Evolutionary conservation across 257 asterid species (phyloP).

Genomic region (Solanum medicagineum): DNA sequence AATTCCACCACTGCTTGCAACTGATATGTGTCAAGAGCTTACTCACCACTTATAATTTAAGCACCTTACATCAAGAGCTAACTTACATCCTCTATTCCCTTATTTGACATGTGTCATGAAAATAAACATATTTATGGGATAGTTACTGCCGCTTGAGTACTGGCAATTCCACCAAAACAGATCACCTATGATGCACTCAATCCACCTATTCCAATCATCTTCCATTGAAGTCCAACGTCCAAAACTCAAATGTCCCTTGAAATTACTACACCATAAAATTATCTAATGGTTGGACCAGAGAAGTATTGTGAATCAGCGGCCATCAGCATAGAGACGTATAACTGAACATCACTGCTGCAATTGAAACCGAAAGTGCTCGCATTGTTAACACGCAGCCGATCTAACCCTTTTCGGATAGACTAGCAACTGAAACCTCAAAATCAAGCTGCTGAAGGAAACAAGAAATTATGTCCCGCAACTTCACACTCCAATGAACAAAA

Average conservation of each 20-base stretch:
- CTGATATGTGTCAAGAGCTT: background rate
- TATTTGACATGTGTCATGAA: background rate
- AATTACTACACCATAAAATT: slow-evolving; percentile 3
- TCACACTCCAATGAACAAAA: slow-evolving; percentile 7
- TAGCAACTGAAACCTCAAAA: background rate
- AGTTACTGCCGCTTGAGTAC: background rate
- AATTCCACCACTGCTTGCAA: background rate
- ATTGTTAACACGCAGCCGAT: background rate
- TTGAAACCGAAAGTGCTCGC: background rate
- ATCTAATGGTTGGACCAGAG: background rate
- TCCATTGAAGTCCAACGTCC: background rate
- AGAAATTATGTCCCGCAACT: slow-evolving; percentile 5
- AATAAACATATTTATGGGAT: background rate
- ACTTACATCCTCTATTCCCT: background rate
- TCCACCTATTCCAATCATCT: background rate
- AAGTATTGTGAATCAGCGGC: background rate
- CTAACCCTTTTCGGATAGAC: background rate
- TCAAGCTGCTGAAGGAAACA: slow-evolving; percentile 5
- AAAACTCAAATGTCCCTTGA: slow-evolving; percentile 5
- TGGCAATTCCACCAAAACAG: background rate
- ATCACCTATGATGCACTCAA: background rate
- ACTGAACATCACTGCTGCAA: background rate
- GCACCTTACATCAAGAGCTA: background rate
- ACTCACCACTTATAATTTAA: background rate
- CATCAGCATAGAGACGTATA: background rate